Evolutionary conservation across 2,329 filamentous ascomycete genomes (phyloP).

Genomic region (Aureobasidium subglaciale): DNA sequence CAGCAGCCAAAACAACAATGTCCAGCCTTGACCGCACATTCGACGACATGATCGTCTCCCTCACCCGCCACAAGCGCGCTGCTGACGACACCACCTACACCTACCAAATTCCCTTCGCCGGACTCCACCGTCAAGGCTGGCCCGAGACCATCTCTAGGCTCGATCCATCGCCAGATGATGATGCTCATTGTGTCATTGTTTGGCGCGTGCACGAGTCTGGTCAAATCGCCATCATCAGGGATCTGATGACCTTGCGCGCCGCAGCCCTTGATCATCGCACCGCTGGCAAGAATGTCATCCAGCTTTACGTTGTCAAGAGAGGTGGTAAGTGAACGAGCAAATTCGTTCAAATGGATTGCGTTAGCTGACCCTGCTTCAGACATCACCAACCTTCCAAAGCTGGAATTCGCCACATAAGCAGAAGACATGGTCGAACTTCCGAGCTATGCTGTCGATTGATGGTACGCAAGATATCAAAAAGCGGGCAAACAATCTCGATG

Average conservation of each 20-base stretch:
- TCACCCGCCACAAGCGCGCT: background rate
- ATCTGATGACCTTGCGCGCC: background rate
- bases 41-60: background rate
- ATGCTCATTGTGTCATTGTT: background rate
- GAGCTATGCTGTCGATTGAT: background rate
- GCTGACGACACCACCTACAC: background rate
- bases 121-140: background rate
- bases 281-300: background rate
- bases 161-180: no score
- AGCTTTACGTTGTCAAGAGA: background rate
- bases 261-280: background rate
- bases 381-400: background rate
- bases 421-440: no score
- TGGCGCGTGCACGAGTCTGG: background rate
- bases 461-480: background rate
- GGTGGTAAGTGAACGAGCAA: background rate
- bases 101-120: background rate
- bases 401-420: background rate
- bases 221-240: background rate
- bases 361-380: no score
- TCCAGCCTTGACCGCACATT: no score
- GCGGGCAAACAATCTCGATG: no score
- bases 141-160: background rate
- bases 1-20: no score
- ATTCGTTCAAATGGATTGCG: no score